Percentiles rank a stretch among this genome's conserved stretches.
Evolutionary conservation across 2,329 filamentous ascomycete species (phyloP).

Genomic region (Sarocladiaceae sp.): DNA sequence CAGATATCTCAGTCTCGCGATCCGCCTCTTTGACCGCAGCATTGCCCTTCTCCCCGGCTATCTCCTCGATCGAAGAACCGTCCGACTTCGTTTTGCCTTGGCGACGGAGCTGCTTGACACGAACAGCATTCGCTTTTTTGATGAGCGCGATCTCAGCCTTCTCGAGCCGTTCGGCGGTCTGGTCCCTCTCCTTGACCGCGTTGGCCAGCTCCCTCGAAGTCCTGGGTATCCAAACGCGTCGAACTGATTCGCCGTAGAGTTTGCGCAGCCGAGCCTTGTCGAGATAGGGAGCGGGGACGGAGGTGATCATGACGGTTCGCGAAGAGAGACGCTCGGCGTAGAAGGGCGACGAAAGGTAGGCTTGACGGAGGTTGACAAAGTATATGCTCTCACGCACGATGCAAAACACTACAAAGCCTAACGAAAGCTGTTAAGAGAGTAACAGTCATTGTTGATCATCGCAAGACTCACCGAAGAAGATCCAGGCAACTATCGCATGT

Average conservation of each 20-base stretch:
- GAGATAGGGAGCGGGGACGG: conserved; percentile 73
- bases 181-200: conserved; percentile 73
- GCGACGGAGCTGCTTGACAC: conserved; percentile 44
- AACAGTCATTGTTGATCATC: background rate
- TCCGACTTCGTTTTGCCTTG: background rate
- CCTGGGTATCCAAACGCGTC: conserved; percentile 76
- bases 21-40: background rate
- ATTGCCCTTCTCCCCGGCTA: background rate
- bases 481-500: conserved; percentile 71
- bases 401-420: conserved; percentile 80
- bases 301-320: conserved; percentile 81
- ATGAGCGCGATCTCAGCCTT: conserved; percentile 82
- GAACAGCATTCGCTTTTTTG: conserved; percentile 66
- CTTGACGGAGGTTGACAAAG: conserved; percentile 89
- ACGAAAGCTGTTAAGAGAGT: conserved; percentile 10
- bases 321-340: conserved; percentile 84
- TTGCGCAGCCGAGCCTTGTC: conserved; percentile 69
- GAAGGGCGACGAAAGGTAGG: conserved; percentile 78
- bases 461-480: conserved; percentile 53
- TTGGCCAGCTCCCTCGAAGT: conserved; percentile 74
- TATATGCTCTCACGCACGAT: conserved; percentile 84
- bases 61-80: background rate
- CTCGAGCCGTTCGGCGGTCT: conserved; percentile 75
- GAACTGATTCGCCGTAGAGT: conserved; percentile 77
- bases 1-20: background rate